Conservation (phyloP, 495 filamentous ascomycete species). For the Diplogelasinospora grovesii region DNA sequence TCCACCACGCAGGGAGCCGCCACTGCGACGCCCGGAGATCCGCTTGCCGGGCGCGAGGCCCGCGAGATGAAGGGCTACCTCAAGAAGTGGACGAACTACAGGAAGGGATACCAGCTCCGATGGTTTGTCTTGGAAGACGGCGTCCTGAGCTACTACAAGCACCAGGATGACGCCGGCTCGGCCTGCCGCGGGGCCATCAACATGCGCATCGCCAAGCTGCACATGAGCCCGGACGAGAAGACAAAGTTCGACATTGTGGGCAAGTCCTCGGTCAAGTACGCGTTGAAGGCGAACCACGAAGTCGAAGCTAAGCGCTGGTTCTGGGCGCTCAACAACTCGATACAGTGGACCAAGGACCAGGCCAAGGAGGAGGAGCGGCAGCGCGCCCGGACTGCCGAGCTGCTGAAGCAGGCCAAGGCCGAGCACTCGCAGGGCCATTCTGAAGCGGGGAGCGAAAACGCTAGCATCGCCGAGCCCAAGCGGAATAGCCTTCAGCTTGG, state of each 20-base stretch:
- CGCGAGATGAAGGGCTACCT: slow-evolving; percentile 97
- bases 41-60: slow-evolving; percentile 71
- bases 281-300: slow-evolving; percentile 92
- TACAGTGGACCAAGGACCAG: slow-evolving; percentile 97
- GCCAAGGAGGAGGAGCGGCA: slow-evolving; percentile 79
- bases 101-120: slow-evolving; percentile 87
- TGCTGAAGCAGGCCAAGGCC: slow-evolving; percentile 60
- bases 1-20: slow-evolving; percentile 53
- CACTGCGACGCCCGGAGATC: slow-evolving; percentile 52
- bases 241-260: slow-evolving; percentile 94
- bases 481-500: slow-evolving; percentile 41
- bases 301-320: slow-evolving; percentile 93
- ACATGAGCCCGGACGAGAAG: slow-evolving; percentile 96
- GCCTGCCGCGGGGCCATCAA: slow-evolving; percentile 97
- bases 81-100: slow-evolving; percentile 99
- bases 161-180: slow-evolving; percentile 90
- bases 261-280: slow-evolving; percentile 98
- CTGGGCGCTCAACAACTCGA: slow-evolving; percentile 97
- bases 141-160: slow-evolving; percentile 97
- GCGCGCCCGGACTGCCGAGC: slow-evolving; percentile 64
- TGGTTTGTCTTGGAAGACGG: slow-evolving; percentile 99
- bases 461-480: slow-evolving; percentile 38
- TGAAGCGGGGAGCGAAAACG: slow-evolving; percentile 45
- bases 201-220: slow-evolving; percentile 89
- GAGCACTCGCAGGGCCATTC: slow-evolving; percentile 26